Conservation (phyloP, 805 yeast species). For the Isabelozyma pseudorhagii region DNA sequence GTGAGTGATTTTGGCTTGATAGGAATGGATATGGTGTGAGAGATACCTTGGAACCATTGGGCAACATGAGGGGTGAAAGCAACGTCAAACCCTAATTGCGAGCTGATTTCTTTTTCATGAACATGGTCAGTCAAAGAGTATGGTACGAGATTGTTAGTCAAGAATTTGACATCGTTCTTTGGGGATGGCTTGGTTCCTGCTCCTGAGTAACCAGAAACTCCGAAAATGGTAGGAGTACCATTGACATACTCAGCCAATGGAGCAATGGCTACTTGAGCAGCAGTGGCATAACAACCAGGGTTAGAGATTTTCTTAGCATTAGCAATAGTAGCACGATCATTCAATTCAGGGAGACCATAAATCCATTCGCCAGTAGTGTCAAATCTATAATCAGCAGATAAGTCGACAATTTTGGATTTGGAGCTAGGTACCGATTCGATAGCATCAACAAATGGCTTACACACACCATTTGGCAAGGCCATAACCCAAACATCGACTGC, state of each 20-base stretch:
- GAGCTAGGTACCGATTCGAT: constrained; percentile 65
- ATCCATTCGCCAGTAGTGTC: constrained; percentile 86
- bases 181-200: constrained; percentile 99
- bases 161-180: constrained; percentile 76
- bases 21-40: constrained; percentile 89
- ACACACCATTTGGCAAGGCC: constrained; percentile 98
- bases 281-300: constrained; percentile 99
- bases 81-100: constrained; percentile 71
- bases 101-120: constrained; percentile 90
- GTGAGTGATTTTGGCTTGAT: constrained; percentile 63
- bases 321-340: constrained; percentile 62
- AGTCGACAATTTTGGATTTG: constrained; percentile 79
- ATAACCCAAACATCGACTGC: constrained; percentile 96
- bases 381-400: constrained; percentile 95
- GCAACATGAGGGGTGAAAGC: constrained; percentile 98
- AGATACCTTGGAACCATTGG: constrained; percentile 98
- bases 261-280: constrained; percentile 84
- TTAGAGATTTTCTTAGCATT: constrained; percentile 80
- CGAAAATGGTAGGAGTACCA: constrained; percentile 84
- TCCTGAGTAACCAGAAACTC: constrained; percentile 98
- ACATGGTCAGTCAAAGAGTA: constrained; percentile 95
- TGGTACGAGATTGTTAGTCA: constrained; percentile 85
- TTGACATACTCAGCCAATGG: constrained; percentile 70
- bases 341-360: constrained; percentile 94
- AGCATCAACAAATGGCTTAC: constrained; percentile 82